Evolutionary conservation across 768 basidiomycete genomes (phyloP).

Genomic region (Kwoniella europaea): DNA sequence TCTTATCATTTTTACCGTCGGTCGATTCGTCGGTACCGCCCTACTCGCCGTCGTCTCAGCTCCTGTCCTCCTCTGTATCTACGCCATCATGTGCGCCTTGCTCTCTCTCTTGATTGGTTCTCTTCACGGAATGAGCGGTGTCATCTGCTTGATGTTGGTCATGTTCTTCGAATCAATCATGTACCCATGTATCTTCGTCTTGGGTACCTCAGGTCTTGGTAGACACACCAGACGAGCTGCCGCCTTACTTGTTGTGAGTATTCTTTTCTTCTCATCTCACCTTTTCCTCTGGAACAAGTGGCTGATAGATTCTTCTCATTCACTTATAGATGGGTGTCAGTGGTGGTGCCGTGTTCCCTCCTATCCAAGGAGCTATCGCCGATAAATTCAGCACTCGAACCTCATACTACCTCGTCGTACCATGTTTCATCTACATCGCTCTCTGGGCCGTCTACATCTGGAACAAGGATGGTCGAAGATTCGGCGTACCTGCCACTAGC

Average conservation of each 20-base stretch:
- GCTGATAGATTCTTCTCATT: neutral
- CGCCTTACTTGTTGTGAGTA: conserved; percentile 55
- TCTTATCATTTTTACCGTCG: conserved; percentile 64
- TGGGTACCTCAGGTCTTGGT: conserved; percentile 56
- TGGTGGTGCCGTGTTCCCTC: conserved; percentile 57
- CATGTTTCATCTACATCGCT: conserved; percentile 49
- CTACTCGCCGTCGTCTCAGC: conserved; percentile 71
- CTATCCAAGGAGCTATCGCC: conserved; percentile 57
- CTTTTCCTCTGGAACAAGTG: neutral
- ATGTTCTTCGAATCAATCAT: conserved; percentile 74
- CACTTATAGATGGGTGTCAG: conserved; percentile 32
- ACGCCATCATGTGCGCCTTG: conserved; percentile 64
- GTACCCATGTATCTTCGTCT: conserved; percentile 62
- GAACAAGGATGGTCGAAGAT: conserved; percentile 48
- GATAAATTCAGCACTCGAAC: conserved; percentile 48
- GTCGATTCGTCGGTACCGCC: conserved; percentile 66
- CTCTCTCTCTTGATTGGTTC: conserved; percentile 65
- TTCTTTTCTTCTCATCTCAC: conserved; percentile 4
- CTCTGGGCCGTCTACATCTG: conserved; percentile 51
- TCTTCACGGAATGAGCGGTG: conserved; percentile 64
- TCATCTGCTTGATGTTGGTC: conserved; percentile 68
- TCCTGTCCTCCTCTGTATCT: conserved; percentile 67
- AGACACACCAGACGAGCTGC: conserved; percentile 58
- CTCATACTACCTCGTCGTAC: conserved; percentile 51
- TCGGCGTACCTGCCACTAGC: conserved; percentile 14